phyloP scores from a whole-genome alignment of 192 early-diverging fungal species.

The Coemansia sp. region DNA sequence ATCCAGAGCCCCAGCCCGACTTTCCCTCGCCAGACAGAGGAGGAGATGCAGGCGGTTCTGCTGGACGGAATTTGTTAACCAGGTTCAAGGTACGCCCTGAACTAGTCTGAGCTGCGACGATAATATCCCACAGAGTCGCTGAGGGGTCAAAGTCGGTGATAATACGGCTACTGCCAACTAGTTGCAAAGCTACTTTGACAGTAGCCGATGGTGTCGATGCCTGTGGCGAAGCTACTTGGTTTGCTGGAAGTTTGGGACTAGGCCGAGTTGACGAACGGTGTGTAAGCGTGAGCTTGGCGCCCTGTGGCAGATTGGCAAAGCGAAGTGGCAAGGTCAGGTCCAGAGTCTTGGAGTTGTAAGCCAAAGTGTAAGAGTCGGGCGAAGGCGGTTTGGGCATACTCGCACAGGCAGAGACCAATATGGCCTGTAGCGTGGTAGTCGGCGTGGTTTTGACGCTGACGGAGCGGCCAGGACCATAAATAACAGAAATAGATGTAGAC shows the following conservation, averaged over 20 bases:
- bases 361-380: constrained; percentile 63
- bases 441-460: constrained; percentile 73
- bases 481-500: constrained; percentile 68
- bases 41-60: constrained; percentile 1
- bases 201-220: neutral
- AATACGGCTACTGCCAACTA: constrained; percentile 68
- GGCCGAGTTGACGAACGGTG: constrained; percentile 11
- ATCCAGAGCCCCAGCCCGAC: constrained; percentile 5
- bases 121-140: constrained; percentile 69
- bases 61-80: constrained; percentile 16
- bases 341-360: constrained; percentile 67
- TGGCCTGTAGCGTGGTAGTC: constrained; percentile 67
- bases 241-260: neutral
- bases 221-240: constrained; percentile 1
- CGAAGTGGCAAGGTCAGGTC: constrained; percentile 76
- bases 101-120: constrained; percentile 18
- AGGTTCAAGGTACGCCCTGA: constrained; percentile 34
- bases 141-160: constrained; percentile 62
- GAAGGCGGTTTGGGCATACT: constrained; percentile 59
- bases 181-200: constrained; percentile 73
- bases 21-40: neutral
- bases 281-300: constrained; percentile 71
- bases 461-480: constrained; percentile 37
- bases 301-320: constrained; percentile 79
- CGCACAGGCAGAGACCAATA: constrained; percentile 65